These are phyloP conservation scores for Rhododendron henanense DNA, from an alignment of 148 eudicot genomes.

Conservation along the genomic window DNA sequence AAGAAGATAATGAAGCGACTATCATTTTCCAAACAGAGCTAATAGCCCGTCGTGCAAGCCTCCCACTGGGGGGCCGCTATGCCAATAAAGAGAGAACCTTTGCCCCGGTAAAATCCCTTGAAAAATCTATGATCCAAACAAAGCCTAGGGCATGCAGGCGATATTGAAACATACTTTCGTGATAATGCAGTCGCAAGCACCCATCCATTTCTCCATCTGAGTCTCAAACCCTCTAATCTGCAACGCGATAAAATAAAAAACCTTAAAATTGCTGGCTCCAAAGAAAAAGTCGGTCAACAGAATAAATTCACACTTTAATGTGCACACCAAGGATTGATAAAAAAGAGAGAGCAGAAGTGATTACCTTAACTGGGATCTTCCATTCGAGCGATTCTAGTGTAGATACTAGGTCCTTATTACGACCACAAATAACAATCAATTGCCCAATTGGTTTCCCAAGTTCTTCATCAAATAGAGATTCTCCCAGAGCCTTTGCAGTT, in stretches of 20 bases:
- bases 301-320: not conserved
- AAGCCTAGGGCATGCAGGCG: not conserved
- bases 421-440: constrained; percentile 78
- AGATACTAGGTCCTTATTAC: constrained; percentile 60
- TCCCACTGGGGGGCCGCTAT: not conserved
- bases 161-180: constrained; percentile 56
- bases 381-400: constrained; percentile 66
- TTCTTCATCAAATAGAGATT: constrained; percentile 53
- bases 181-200: constrained; percentile 93
- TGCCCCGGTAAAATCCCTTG: not conserved
- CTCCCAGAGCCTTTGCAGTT: constrained; percentile 81
- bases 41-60: not conserved
- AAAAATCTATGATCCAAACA: not conserved
- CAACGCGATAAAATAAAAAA: not conserved
- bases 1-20: not conserved
- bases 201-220: constrained; percentile 98
- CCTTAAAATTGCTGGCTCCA: not conserved
- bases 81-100: not conserved
- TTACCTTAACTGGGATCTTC: constrained; percentile 91
- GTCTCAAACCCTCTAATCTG: constrained; percentile 87
- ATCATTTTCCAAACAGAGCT: not conserved
- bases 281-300: not conserved
- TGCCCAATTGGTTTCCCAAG: constrained; percentile 80
- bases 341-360: not conserved
- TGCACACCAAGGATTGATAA: not conserved